phyloP scores from a whole-genome alignment of 495 filamentous ascomycete species.

The Pseudevernia furfuracea region DNA sequence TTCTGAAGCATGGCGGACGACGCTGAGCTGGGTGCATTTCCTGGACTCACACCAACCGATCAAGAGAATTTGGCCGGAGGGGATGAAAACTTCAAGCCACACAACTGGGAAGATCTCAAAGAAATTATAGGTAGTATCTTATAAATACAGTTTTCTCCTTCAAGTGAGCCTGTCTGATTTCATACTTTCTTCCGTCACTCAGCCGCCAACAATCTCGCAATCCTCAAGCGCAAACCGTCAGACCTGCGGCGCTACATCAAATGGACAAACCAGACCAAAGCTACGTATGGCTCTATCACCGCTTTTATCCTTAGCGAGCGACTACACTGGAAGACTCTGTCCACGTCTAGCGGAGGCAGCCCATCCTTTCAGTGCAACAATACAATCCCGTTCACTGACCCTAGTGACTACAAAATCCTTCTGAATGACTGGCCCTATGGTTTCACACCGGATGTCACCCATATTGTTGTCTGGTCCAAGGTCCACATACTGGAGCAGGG shows the following conservation, averaged over 20 bases:
- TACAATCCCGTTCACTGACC: slow-evolving; percentile 45
- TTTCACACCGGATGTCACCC: slow-evolving; percentile 46
- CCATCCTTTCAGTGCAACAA: slow-evolving; percentile 34
- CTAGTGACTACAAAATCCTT: slow-evolving; percentile 55
- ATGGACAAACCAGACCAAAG: slow-evolving; percentile 65
- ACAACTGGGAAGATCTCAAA: slow-evolving; percentile 52
- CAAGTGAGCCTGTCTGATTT: background rate
- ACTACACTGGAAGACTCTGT: slow-evolving; percentile 52
- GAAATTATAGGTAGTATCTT: slow-evolving; percentile 50
- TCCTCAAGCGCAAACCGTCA: slow-evolving; percentile 73
- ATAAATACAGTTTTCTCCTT: slow-evolving; percentile 8
- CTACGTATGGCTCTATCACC: slow-evolving; percentile 66
- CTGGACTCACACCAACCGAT: slow-evolving; percentile 49
- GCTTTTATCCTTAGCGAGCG: slow-evolving; percentile 67
- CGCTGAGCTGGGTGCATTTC: background rate
- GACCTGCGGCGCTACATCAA: slow-evolving; percentile 75
- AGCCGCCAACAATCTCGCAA: slow-evolving; percentile 65
- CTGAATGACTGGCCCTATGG: slow-evolving; percentile 76
- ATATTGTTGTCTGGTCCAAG: slow-evolving; percentile 63
- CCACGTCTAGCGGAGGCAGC: slow-evolving; percentile 21
- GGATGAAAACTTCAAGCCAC: slow-evolving; percentile 51
- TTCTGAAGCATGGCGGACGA: background rate
- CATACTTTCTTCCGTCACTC: background rate
- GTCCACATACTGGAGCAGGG: slow-evolving; percentile 47
- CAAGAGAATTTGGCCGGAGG: slow-evolving; percentile 47